Conservation (phyloP, 225 moss, liverwort and hornwort genomes). For the Thuidium tamariscinum region DNA sequence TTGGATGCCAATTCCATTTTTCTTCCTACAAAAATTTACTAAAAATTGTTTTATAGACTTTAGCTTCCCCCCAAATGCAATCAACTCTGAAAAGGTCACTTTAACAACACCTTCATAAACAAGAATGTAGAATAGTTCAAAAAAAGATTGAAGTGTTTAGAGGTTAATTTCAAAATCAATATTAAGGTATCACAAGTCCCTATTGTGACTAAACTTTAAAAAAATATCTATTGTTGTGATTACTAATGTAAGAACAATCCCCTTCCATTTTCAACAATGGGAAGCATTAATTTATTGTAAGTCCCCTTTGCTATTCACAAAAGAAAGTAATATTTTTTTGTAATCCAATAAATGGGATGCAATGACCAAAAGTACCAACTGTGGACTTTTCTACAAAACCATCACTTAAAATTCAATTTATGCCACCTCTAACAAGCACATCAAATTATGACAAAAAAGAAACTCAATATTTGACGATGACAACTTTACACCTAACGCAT, state of each 20-base stretch:
- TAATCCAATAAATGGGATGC: not conserved
- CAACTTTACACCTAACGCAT: not conserved
- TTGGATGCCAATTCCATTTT: no score
- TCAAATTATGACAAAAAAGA: not conserved
- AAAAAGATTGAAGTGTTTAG: no score
- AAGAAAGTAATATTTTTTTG: not conserved
- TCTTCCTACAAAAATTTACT: no score
- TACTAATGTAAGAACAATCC: not conserved
- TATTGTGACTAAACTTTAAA: accelerated
- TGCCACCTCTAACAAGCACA: not conserved
- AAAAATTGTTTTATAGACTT: no score
- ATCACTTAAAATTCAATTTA: not conserved
- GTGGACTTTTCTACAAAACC: not conserved
- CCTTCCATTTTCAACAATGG: not conserved
- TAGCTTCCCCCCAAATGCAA: no score
- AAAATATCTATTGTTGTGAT: not conserved
- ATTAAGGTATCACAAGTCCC: accelerated
- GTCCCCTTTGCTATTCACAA: accelerated
- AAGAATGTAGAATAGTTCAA: no score
- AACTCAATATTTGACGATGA: not conserved
- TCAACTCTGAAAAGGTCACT: no score
- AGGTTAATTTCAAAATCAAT: not conserved
- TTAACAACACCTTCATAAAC: no score
- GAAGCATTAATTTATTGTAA: not conserved
- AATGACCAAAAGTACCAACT: not conserved